Base-by-base conservation (phyloP, 805 yeast genomes). In the Osmozyma mogii region DNA sequence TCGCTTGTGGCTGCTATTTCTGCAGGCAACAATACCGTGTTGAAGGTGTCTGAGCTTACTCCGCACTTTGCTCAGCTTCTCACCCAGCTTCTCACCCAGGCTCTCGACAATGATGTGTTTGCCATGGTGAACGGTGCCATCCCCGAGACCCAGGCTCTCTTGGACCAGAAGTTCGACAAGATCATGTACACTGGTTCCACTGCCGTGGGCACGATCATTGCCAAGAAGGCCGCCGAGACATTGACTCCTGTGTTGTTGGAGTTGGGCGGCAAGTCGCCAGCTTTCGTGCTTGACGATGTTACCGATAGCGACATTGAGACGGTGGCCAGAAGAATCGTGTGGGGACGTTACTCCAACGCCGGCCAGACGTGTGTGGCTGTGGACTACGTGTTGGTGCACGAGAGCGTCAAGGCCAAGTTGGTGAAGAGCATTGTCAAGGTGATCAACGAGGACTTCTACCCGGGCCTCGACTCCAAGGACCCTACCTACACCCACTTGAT, bases 301-400 rank as follows among this genome's bases (percentile, higher is more conserved):
- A 58, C 58, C 9, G 61, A 64, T 33, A 49, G 43, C n/a, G 64
- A 72, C 33, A 43, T 75, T 21, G 47, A 55, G 7, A 52, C 58
- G 1, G 39, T 65, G 24, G 62, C 85, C 15, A 68, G 68, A 40
- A 71, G 96, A 54, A 57, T 84, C 10, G 67, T 70, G 1, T 84
- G 92, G 83, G 89, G 88, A 11, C 74, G 79, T 43, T 79, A 78
- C 48, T 57, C 72, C 18, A 89, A 85, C 50, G 72, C 82, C 11
- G 97, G 97, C 11, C 97, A 88, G 59, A 77, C 92, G 2, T 88
- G 96, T 61, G 82, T 84, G 22, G 83, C 95, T 7, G 81, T 88
- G 6, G 97, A 89, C 57, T 88, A 85, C 47, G 58, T 81, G 4
- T 45, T 84, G 25, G 80, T 76, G n/a, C 84, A 80, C 35, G 72